phyloP scores from a whole-genome alignment of 1,139 yeast genomes.

The Meyerozyma elateridarum region DNA sequence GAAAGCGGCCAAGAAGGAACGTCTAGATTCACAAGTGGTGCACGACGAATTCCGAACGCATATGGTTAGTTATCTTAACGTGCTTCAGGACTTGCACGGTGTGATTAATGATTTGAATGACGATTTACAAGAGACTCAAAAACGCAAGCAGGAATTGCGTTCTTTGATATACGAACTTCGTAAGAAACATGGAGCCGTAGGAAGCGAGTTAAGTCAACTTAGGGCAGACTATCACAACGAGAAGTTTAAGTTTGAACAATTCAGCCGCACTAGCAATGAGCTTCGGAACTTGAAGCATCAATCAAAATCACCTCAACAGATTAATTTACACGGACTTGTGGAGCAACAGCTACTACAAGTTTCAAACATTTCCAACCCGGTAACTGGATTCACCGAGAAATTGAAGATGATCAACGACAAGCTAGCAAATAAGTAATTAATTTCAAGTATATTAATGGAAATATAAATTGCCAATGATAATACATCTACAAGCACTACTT shows the following conservation, averaged over 20 bases:
- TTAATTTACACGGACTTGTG: slow-evolving; percentile 11
- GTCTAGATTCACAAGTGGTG: slow-evolving; percentile 18
- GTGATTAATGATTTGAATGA: slow-evolving; percentile 37
- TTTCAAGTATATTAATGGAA: slow-evolving; percentile 5
- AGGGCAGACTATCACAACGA: slow-evolving; percentile 27
- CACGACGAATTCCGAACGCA: slow-evolving; percentile 31
- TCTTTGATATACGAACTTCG: slow-evolving; percentile 34
- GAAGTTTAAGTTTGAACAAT: slow-evolving; percentile 19
- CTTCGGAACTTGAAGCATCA: neutral
- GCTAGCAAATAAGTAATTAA: slow-evolving; percentile 14
- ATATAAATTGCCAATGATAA: slow-evolving; percentile 2
- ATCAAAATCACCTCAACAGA: slow-evolving; percentile 1
- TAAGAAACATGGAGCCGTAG: slow-evolving; percentile 34
- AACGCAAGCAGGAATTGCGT: slow-evolving; percentile 37
- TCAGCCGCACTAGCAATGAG: neutral
- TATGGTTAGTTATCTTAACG: slow-evolving; percentile 24
- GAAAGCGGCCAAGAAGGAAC: slow-evolving; percentile 10
- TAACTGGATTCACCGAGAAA: slow-evolving; percentile 34
- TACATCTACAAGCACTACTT: neutral
- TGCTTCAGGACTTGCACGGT: slow-evolving; percentile 34
- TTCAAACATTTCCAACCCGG: slow-evolving; percentile 31
- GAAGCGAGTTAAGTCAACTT: slow-evolving; percentile 33
- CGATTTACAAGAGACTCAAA: slow-evolving; percentile 34
- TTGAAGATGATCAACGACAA: slow-evolving; percentile 29
- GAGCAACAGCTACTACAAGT: slow-evolving; percentile 1